Evolutionary conservation across 2,329 filamentous ascomycete species (phyloP).

Genomic region (Eutypella sp.): DNA sequence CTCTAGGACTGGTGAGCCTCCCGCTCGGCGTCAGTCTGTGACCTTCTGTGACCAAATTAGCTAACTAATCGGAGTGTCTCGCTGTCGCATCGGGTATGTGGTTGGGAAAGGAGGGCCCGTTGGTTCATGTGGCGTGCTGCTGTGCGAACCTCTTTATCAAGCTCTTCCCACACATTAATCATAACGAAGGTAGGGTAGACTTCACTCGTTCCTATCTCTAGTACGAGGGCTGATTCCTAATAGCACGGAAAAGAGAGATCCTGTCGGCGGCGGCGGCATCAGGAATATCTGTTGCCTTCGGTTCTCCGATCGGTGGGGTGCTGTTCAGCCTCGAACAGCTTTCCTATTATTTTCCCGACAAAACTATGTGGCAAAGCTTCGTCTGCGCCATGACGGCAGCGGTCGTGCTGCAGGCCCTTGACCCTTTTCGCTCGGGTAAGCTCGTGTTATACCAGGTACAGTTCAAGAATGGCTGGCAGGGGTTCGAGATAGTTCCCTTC

Average conservation of each 20-base stretch:
- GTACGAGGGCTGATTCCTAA: conserved; percentile 20
- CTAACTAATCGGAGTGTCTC: conserved; percentile 59
- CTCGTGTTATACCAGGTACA: conserved; percentile 94
- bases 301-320: conserved; percentile 88
- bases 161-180: conserved; percentile 72
- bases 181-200: conserved; percentile 67
- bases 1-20: conserved; percentile 68
- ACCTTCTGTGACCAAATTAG: neutral
- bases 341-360: conserved; percentile 96
- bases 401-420: conserved; percentile 84
- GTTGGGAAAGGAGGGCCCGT: conserved; percentile 91
- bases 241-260: conserved; percentile 87
- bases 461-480: conserved; percentile 88
- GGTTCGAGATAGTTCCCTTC: conserved; percentile 89
- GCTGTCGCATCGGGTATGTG: conserved; percentile 92
- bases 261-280: conserved; percentile 88
- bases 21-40: neutral
- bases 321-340: conserved; percentile 96
- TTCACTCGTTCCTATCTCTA: neutral
- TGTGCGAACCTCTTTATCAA: conserved; percentile 94
- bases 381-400: conserved; percentile 99
- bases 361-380: conserved; percentile 99
- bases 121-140: conserved; percentile 95
- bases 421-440: conserved; percentile 92
- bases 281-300: conserved; percentile 91